phyloP scores from a whole-genome alignment of 495 filamentous ascomycete genomes.

The Penicillium flavigenum region DNA sequence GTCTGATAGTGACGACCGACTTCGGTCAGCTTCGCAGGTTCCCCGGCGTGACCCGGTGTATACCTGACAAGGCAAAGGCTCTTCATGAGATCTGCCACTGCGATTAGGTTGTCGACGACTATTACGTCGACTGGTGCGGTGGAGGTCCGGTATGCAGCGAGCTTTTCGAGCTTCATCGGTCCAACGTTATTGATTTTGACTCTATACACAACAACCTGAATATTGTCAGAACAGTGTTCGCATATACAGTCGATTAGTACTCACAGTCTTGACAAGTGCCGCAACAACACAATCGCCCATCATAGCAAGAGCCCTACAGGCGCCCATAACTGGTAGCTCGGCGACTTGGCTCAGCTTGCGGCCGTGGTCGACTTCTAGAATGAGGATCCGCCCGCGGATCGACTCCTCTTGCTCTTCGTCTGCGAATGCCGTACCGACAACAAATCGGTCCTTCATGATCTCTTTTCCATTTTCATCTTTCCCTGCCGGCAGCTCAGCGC shows the following conservation, averaged over 20 bases:
- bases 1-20: constrained; percentile 78
- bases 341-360: constrained; percentile 66
- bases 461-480: constrained; percentile 47
- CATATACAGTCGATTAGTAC: constrained; percentile 14
- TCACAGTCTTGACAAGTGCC: constrained; percentile 80
- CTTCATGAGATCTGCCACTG: constrained; percentile 93
- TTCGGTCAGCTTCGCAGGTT: constrained; percentile 59
- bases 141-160: constrained; percentile 73
- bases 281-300: constrained; percentile 79
- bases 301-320: constrained; percentile 74
- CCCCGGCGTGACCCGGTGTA: constrained; percentile 43
- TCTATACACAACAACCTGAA: constrained; percentile 57
- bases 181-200: constrained; percentile 50
- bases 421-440: constrained; percentile 82
- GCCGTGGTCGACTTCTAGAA: constrained; percentile 78
- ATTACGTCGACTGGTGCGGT: constrained; percentile 85
- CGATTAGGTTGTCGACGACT: constrained; percentile 66
- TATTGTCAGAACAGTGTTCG: constrained; percentile 12
- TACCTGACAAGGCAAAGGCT: constrained; percentile 76
- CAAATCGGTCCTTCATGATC: constrained; percentile 64
- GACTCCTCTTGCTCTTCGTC: constrained; percentile 53
- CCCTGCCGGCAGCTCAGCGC: constrained; percentile 69
- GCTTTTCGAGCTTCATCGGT: constrained; percentile 55
- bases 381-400: constrained; percentile 72
- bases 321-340: constrained; percentile 65